Base-by-base conservation (phyloP, 768 basidiomycete genomes). In the Thelephora aurantiotincta region DNA sequence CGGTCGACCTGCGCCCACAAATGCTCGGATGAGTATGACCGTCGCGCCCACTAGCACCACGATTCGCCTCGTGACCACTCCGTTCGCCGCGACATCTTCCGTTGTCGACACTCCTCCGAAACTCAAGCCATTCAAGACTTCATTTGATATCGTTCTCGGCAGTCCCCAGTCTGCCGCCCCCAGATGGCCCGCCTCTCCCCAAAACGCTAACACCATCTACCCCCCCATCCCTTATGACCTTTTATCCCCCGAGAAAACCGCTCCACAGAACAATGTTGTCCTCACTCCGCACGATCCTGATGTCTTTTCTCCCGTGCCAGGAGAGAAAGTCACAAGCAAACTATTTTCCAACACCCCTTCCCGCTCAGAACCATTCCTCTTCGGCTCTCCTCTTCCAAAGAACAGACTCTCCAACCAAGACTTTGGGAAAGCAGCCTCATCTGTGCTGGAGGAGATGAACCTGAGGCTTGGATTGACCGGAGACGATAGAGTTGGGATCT, bases 381-480 rank as follows among this genome's bases (percentile, higher is more conserved):
- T 90, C 55, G 86, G 86, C 20, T 88, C 86, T 0, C 80, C 84
- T 0, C 69, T 75, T 2, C 77, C 82, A 6, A 73, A 74, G 50
- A 69, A 83, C 55, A 70, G 65, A 42, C 70, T 74, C 38, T 77
- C 80, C 30, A 78, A 83, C 52, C 62, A 65, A n/a, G 73, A 80
- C 45, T 89, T 90, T 63, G 71, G 69, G 45, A 60, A 67, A 1
- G 79, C 80, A 0, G 80, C 84, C 0, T 69, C 75, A n/a, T 72
- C 73, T 18, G 78, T 91, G 23, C 66, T 90, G 26, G 81, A 80
- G 44, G 88, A 91, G 62, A 86, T 91, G 82, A 88, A 89, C 58
- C 68, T 70, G 45, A 76, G 83, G 2, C 69, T 89, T 9, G 70
- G 68, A 2, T 70, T 68, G 6, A 73, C 74, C 5, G 80, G 80